Conservation (phyloP, 2,329 filamentous ascomycete genomes). For the Pseudogymnoascus sp. region DNA sequence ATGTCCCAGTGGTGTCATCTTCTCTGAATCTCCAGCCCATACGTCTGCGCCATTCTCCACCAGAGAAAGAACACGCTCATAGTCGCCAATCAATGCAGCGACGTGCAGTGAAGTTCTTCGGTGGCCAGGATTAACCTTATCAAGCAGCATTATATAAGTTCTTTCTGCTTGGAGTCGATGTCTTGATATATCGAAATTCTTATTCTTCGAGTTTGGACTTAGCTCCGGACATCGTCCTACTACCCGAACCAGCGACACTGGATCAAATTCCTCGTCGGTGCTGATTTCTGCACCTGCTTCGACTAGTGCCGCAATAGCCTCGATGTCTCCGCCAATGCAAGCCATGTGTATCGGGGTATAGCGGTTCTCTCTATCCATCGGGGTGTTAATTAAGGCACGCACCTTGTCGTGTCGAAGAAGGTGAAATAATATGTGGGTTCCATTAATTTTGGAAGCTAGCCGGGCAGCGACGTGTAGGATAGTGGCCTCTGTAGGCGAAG, state of each 20-base stretch:
- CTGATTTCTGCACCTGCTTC: not conserved
- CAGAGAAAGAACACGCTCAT: not conserved
- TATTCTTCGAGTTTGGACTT: not conserved
- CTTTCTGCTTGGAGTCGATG: not conserved
- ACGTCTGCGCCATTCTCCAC: not conserved
- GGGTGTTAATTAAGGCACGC: not conserved
- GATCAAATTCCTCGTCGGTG: not conserved
- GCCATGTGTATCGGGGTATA: not conserved
- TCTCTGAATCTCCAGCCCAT: not conserved
- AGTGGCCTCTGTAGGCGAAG: not conserved
- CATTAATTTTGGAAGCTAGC: not conserved
- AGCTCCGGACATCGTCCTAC: not conserved
- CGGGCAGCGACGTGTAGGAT: not conserved
- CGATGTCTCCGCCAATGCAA: not conserved
- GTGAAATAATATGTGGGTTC: not conserved
- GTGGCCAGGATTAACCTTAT: conserved; percentile 5
- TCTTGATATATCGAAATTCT: not conserved
- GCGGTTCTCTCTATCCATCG: not conserved
- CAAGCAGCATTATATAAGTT: not conserved
- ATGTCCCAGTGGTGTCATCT: not conserved
- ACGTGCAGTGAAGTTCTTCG: not conserved
- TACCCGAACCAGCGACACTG: not conserved
- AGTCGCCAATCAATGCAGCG: not conserved
- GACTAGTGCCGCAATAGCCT: not conserved
- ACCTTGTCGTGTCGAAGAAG: not conserved